Evolutionary conservation across 192 early-diverging fungal genomes (phyloP).

Genomic region (Allomyces javanicus): DNA sequence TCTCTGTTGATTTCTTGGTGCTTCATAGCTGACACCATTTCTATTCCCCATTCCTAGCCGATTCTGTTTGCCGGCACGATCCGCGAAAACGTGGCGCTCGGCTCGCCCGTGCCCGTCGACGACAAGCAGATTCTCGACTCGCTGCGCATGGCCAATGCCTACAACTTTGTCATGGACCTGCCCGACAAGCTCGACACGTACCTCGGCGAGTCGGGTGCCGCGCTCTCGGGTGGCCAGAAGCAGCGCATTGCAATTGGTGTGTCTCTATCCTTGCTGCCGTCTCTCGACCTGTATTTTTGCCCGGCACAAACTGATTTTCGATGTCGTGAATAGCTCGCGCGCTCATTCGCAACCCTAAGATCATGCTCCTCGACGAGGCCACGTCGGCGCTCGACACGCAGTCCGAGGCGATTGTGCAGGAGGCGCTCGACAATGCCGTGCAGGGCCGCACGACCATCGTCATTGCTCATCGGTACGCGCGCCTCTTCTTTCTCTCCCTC

Average conservation of each 20-base stretch:
- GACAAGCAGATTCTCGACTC: slow-evolving; percentile 31
- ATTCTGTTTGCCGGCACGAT: background rate
- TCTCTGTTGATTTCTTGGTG: too few relatives aligned
- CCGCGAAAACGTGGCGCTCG: background rate
- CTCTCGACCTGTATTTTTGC: too few relatives aligned
- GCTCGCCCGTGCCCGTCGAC: background rate
- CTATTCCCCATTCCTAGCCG: background rate
- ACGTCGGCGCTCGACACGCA: slow-evolving; percentile 69
- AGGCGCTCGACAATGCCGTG: slow-evolving; percentile 55
- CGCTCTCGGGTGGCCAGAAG: slow-evolving; percentile 67
- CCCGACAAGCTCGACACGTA: slow-evolving; percentile 62
- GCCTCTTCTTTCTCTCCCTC: too few relatives aligned
- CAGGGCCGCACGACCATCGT: slow-evolving; percentile 71
- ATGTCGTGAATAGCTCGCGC: slow-evolving; percentile 31
- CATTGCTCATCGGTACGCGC: slow-evolving; percentile 67
- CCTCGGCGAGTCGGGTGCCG: slow-evolving; percentile 60
- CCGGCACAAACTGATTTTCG: too few relatives aligned
- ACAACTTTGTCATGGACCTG: slow-evolving; percentile 66
- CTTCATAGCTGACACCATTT: too few relatives aligned
- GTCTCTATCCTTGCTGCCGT: too few relatives aligned
- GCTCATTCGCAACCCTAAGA: slow-evolving; percentile 66
- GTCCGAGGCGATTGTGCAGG: slow-evolving; percentile 59
- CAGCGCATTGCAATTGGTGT: slow-evolving; percentile 45
- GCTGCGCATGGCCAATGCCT: slow-evolving; percentile 37
- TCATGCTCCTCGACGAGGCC: slow-evolving; percentile 77